Conservation (phyloP, 2,329 filamentous ascomycete genomes). For the Phialemoniopsis sp. region DNA sequence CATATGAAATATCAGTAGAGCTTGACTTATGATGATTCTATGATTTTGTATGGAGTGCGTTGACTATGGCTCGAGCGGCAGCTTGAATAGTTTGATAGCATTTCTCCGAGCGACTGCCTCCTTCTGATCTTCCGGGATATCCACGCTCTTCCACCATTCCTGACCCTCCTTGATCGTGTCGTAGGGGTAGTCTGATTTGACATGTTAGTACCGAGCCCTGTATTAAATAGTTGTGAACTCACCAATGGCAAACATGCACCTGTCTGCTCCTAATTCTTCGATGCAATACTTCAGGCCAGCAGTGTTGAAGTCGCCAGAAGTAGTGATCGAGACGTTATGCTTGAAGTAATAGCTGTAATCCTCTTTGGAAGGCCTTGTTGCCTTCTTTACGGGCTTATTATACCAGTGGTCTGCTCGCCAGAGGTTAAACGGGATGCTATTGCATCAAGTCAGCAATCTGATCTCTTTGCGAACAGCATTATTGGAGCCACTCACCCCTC, state of each 20-base stretch:
- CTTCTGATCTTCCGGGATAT: conserved; percentile 20
- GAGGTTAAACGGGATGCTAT: conserved; percentile 37
- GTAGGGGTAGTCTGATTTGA: conserved; percentile 23
- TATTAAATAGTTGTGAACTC: conserved; percentile 5
- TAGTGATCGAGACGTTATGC: conserved; percentile 35
- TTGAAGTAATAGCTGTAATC: conserved; percentile 34
- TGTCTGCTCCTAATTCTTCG: conserved; percentile 27
- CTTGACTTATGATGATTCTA: too few relatives aligned
- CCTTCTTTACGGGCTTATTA: conserved; percentile 34
- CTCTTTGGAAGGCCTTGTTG: conserved; percentile 27
- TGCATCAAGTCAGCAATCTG: too few relatives aligned
- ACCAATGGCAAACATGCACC: conserved; percentile 36
- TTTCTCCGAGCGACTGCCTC: conserved; percentile 19
- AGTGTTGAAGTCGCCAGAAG: conserved; percentile 34
- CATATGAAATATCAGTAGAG: too few relatives aligned
- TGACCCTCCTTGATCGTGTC: conserved; percentile 24
- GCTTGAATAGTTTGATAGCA: conserved; percentile 26
- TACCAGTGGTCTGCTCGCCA: conserved; percentile 36
- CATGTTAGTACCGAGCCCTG: too few relatives aligned
- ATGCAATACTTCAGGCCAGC: conserved; percentile 33
- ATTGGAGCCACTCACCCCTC: conserved; percentile 32
- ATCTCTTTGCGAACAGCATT: too few relatives aligned
- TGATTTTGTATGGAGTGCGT: too few relatives aligned
- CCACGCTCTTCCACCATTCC: conserved; percentile 24
- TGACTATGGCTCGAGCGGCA: conserved; percentile 18